Base-by-base conservation (phyloP, 306 rosid genomes). In the Trifolium subterraneum region DNA sequence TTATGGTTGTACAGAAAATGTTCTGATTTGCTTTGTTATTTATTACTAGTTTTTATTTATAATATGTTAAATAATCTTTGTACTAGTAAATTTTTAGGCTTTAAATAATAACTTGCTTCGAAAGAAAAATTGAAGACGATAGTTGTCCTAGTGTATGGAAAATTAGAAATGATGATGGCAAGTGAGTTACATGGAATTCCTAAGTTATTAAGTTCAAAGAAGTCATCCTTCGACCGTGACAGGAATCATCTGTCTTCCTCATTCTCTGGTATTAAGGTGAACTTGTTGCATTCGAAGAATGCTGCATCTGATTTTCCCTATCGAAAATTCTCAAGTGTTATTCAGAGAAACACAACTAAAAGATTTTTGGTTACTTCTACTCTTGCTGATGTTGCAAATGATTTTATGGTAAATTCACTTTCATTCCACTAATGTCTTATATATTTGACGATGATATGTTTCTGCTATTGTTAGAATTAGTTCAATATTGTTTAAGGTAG, bases 341-440 rank as follows among this genome's bases (percentile, higher is more conserved):
- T 67, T 10, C 82, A 15, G 62, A 79, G 76, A 64, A 76, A 63
- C 3, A 79, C 71, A 54, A 47, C 72, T 19, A 79, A 75, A 45
- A 82, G 80, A 69, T 82, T 76, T 20, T 72, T 69, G 61, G 38
- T 63, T 69, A 65, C 64, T 79, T 63, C 80, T 69, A 72, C 82
- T 76, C 80, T 85, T 48, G 86, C 84, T 12, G 84, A 85, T 64
- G 70, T 85, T 63, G 84, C 84, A 39, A 82, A 79, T 63, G 79
- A 82, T 27, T 79, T 82, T 63, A 76, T 64, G 86, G 88, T 85
- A 82, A 78, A 59, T 73, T 47, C 13, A 15, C 52, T 61, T 64
- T 44, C 39, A 45, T 67, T 73, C 42, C 7, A 27, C 64, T 59
- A 27, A 38, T 83, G 66, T 38, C 55, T 31, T 58, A 25, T 66